Evolutionary conservation across 2,329 filamentous ascomycete species (phyloP), one percentile per base, ranked within the genome.

Genomic region (Venturia pyrina): DNA sequence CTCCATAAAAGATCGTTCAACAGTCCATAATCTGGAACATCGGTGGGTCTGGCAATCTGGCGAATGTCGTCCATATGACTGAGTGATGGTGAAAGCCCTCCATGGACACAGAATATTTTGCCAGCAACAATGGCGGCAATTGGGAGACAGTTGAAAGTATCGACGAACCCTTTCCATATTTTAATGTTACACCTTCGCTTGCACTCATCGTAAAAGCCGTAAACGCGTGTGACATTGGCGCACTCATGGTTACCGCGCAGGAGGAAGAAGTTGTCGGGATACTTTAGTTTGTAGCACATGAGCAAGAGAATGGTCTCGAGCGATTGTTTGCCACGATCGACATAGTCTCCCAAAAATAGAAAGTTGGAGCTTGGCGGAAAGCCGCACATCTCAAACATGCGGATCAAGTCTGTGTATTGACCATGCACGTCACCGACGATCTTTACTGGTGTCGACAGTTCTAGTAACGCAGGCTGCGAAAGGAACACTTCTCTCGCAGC

Each of bases 61-160:
- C 95, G 88, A 71, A 99, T 99, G 75, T 99, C 93, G 72, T 98
- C 95, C 95, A 99, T 99, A 73, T 98, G 93, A 65, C 89, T 88
- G 62, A 99, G 83, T 61, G 90, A 93, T 1, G 95, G 95, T 15
- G 93, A 97, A 28, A 99, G 81, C 17, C 95, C 95, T 63, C 95
- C 95, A 73, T 99, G 95, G 19, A 98, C 93, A 73, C 93, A 97
- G 76, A 97, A 98, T 66, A 98, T 98, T 80, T 98, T 98, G 70
- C 91, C 91, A 2, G 93, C 93, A 46, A 98, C 93, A 72, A 96
- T 97, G n/a, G 93, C 87, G 56, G 93, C 93, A 72, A 98, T 97
- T 0, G 93, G 93, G 57, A 98, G 83, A 53, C 89, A 93, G 76
- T 98, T 98, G 82, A 98, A 98, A 34, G 90, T 95, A 75, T 98